A percentile compares a stretch with the other conserved stretches of the same genome.
Conservation (phyloP, 345 rosid species). For the Moricandia moricandioides region DNA sequence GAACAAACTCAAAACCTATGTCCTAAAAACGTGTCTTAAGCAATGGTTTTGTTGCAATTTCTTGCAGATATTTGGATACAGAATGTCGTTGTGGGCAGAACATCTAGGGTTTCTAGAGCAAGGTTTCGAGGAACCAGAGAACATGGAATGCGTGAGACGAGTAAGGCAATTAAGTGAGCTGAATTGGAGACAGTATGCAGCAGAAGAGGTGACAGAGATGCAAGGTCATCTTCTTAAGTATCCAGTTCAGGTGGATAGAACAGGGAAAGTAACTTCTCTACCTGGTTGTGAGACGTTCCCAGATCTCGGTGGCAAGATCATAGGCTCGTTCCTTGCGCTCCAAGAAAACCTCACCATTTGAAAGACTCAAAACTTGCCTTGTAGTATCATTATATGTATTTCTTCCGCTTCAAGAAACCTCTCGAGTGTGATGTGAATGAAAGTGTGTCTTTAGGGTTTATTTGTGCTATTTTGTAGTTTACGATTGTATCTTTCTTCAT, state of each 20-base stretch:
- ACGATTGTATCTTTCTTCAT: background rate
- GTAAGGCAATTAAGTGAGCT: constrained; percentile 62
- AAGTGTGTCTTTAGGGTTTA: background rate
- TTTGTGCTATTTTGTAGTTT: background rate
- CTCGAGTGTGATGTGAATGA: constrained; percentile 6
- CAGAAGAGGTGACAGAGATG: constrained; percentile 64
- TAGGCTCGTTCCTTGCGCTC: constrained; percentile 58
- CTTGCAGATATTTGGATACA: constrained; percentile 71
- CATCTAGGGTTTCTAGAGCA: constrained; percentile 72
- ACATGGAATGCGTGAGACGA: constrained; percentile 64
- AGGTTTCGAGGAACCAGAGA: constrained; percentile 74
- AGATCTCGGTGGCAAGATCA: constrained; percentile 77
- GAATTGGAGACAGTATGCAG: constrained; percentile 67
- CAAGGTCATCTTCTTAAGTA: constrained; percentile 79
- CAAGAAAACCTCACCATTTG: constrained; percentile 85
- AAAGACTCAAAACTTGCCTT: constrained; percentile 27
- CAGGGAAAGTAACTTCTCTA: constrained; percentile 67
- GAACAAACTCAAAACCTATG: background rate
- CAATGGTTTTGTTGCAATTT: background rate
- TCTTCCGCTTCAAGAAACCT: constrained; percentile 3
- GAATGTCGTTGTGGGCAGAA: constrained; percentile 95
- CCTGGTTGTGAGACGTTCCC: constrained; percentile 71
- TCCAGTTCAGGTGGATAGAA: constrained; percentile 70
- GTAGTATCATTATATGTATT: background rate
- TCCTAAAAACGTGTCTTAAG: background rate